These are phyloP conservation scores for Jackrogersella multiformis DNA, from an alignment of 495 filamentous ascomycete genomes.

Conservation along the genomic window DNA sequence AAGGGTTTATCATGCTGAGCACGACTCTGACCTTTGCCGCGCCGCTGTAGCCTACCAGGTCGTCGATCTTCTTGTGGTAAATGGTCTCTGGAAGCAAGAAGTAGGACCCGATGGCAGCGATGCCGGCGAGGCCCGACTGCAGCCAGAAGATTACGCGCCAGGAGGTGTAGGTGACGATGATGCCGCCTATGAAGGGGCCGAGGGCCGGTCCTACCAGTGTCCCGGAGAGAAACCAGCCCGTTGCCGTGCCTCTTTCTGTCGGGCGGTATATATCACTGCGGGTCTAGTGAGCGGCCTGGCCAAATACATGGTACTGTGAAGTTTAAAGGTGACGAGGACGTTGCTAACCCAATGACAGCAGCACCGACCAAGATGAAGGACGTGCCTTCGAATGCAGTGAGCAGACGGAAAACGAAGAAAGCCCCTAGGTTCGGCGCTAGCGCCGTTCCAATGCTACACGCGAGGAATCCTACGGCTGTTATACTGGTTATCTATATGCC, in stretches of 20 bases:
- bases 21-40: slow-evolving; percentile 61
- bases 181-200: slow-evolving; percentile 72
- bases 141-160: slow-evolving; percentile 81
- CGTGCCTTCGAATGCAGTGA: slow-evolving; percentile 77
- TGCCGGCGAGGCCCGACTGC: slow-evolving; percentile 69
- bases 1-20: slow-evolving; percentile 68
- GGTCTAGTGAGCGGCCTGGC: slow-evolving; percentile 11
- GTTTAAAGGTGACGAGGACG: not conserved
- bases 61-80: slow-evolving; percentile 64
- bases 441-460: slow-evolving; percentile 71
- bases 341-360: slow-evolving; percentile 62
- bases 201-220: slow-evolving; percentile 76
- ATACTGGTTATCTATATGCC: slow-evolving; percentile 61
- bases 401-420: slow-evolving; percentile 74
- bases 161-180: slow-evolving; percentile 73
- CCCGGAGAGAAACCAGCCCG: slow-evolving; percentile 75
- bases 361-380: slow-evolving; percentile 72
- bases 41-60: slow-evolving; percentile 60
- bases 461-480: slow-evolving; percentile 67
- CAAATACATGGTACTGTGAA: not conserved
- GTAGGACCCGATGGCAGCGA: slow-evolving; percentile 66
- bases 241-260: slow-evolving; percentile 71
- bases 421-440: slow-evolving; percentile 70
- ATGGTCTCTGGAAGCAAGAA: slow-evolving; percentile 77
- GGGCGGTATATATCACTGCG: slow-evolving; percentile 69